These are phyloP conservation scores for Kregervanrija fluxuum DNA, from an alignment of 805 yeast genomes.

Conservation along the genomic window DNA sequence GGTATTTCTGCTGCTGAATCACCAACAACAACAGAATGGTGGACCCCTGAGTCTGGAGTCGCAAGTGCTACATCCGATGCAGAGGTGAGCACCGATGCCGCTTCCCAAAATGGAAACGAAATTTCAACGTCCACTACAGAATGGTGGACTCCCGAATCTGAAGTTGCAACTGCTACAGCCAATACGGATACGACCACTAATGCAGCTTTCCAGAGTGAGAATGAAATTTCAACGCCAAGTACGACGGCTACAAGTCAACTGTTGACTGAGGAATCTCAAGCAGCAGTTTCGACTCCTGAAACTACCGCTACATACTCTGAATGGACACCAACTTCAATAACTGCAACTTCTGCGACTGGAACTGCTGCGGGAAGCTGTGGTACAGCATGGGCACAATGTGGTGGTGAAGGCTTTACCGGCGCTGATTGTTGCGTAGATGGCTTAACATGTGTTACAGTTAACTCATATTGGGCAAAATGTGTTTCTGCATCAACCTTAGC, in stretches of 20 bases:
- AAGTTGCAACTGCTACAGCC: background rate
- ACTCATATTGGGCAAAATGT: constrained; percentile 26
- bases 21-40: background rate
- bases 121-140: constrained; percentile 13
- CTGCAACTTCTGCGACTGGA: constrained; percentile 1
- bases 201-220: constrained; percentile 5
- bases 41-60: background rate
- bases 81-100: too few relatives aligned
- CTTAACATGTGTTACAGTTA: constrained; percentile 17
- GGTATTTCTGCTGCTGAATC: constrained; percentile 1
- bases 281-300: constrained; percentile 7
- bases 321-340: background rate
- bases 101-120: too few relatives aligned
- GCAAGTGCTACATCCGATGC: background rate
- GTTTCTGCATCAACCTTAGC: constrained; percentile 18
- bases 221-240: background rate
- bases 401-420: constrained; percentile 23
- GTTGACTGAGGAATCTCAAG: background rate
- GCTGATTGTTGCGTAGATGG: constrained; percentile 22
- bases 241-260: background rate
- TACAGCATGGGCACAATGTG: constrained; percentile 25
- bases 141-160: constrained; percentile 16
- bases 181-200: background rate
- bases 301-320: constrained; percentile 7
- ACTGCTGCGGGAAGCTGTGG: constrained; percentile 16